Conservation (phyloP, 257 asterid genomes). For the Solanum stenotomum region DNA sequence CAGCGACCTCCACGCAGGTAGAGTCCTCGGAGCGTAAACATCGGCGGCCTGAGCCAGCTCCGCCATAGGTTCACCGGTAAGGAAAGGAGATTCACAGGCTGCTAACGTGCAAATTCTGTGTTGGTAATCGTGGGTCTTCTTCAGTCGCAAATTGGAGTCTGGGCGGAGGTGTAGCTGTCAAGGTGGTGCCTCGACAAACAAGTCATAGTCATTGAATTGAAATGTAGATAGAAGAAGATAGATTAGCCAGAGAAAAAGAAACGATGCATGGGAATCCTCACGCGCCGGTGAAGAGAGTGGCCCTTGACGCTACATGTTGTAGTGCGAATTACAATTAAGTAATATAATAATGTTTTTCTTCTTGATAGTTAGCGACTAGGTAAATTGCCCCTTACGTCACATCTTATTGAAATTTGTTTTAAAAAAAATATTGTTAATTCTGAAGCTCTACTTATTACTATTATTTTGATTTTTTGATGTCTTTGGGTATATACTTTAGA, state of each 20-base stretch:
- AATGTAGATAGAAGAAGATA: not conserved
- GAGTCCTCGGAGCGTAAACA: conserved; percentile 72
- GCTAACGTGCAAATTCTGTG: not conserved
- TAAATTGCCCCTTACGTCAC: too few relatives aligned
- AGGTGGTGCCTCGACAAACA: conserved; percentile 11
- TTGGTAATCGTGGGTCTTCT: not conserved
- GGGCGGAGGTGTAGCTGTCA: conserved; percentile 15
- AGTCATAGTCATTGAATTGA: not conserved
- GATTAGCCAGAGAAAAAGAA: not conserved
- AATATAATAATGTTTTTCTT: not conserved
- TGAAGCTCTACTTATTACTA: too few relatives aligned
- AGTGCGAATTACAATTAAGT: not conserved
- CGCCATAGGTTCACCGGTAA: conserved; percentile 33
- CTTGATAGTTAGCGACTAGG: not conserved
- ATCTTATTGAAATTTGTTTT: too few relatives aligned
- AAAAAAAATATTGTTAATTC: too few relatives aligned
- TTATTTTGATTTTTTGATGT: too few relatives aligned
- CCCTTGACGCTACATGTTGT: not conserved
- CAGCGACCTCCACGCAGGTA: conserved; percentile 77
- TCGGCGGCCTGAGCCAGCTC: conserved; percentile 69
- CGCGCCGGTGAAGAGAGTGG: not conserved
- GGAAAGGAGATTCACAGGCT: not conserved
- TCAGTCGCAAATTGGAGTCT: not conserved
- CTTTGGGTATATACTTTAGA: not conserved
- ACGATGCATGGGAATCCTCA: not conserved